phyloP scores from a whole-genome alignment of 2,329 filamentous ascomycete genomes.

The Zarea fungicola region DNA sequence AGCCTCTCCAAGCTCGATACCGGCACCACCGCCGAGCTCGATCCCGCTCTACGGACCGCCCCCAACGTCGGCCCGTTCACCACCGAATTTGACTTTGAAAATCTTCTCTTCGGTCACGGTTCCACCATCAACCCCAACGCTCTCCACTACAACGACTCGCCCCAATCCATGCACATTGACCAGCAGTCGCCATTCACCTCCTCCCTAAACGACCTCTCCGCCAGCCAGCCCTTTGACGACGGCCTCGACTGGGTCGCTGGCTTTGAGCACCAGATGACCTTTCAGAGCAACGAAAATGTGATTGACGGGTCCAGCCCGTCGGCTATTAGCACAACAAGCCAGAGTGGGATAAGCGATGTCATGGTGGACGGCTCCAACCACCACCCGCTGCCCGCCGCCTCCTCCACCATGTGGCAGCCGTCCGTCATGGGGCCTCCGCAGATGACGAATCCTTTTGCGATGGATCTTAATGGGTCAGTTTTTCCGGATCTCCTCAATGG shows the following conservation, averaged over 20 bases:
- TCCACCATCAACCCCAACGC: slow-evolving; percentile 65
- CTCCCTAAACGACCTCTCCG: slow-evolving; percentile 53
- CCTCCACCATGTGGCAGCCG: slow-evolving; percentile 63
- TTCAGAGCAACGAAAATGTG: slow-evolving; percentile 69
- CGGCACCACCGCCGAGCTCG: slow-evolving; percentile 58
- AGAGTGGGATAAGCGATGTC: slow-evolving; percentile 84
- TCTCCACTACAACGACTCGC: slow-evolving; percentile 79
- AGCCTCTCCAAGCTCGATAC: slow-evolving; percentile 82
- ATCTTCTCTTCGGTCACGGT: slow-evolving; percentile 61
- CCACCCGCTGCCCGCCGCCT: slow-evolving; percentile 49
- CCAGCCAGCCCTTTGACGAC: slow-evolving; percentile 63
- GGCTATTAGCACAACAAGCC: slow-evolving; percentile 90
- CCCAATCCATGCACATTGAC: slow-evolving; percentile 60
- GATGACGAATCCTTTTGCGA: slow-evolving; percentile 63
- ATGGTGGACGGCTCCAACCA: slow-evolving; percentile 80
- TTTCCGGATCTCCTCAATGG: slow-evolving; percentile 73
- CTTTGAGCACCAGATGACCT: slow-evolving; percentile 72
- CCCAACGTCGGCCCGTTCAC: slow-evolving; percentile 60
- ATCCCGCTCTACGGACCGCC: slow-evolving; percentile 71
- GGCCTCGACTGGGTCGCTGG: slow-evolving; percentile 77
- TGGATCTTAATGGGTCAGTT: slow-evolving; percentile 68
- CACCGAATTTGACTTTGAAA: slow-evolving; percentile 64
- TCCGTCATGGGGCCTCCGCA: slow-evolving; percentile 64
- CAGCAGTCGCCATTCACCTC: slow-evolving; percentile 55
- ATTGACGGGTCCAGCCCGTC: slow-evolving; percentile 93